Percentiles rank a stretch among this genome's conserved stretches.
Conservation (phyloP, 352 stramenopile species). For the Phytopythium mirpurense region DNA sequence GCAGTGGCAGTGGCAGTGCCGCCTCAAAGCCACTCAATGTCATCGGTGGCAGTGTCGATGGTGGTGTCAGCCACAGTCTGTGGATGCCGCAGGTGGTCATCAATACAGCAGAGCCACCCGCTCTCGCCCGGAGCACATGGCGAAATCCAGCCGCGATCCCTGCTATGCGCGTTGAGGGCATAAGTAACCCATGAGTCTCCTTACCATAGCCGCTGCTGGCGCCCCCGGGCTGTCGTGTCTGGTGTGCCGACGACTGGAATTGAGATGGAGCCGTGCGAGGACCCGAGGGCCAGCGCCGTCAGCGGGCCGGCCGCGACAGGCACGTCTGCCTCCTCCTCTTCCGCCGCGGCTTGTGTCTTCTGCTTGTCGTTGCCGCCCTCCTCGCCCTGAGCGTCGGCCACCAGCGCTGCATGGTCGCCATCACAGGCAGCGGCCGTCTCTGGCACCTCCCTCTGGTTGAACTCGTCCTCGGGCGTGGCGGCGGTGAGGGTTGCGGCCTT, state of each 20-base stretch:
- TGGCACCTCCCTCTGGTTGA: slow-evolving; percentile 1
- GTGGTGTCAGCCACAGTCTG: no score
- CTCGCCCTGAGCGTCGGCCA: not conserved
- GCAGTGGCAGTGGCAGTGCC: no score
- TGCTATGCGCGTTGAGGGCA: not conserved
- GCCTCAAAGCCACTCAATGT: no score
- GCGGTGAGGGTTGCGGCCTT: slow-evolving; percentile 4
- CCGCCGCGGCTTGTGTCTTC: no score
- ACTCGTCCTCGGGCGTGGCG: not conserved
- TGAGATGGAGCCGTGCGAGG: not conserved
- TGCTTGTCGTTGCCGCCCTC: not conserved
- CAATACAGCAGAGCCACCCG: no score
- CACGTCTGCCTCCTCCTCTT: not conserved
- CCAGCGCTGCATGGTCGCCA: not conserved
- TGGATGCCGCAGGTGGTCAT: no score
- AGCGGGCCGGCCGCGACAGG: not conserved
- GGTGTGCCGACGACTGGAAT: not conserved
- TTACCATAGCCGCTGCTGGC: slow-evolving; percentile 8
- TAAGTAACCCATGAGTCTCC: no score
- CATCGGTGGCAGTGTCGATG: no score
- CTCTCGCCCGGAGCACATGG: not conserved
- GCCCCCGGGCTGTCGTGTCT: not conserved
- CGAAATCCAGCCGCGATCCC: not conserved
- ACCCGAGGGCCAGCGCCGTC: not conserved
- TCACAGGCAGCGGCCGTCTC: not conserved